Evolutionary conservation across 1,284 basidiomycete species (phyloP), one percentile per base, ranked within the genome.

Genomic region (Cutaneotrichosporon mucoides): DNA sequence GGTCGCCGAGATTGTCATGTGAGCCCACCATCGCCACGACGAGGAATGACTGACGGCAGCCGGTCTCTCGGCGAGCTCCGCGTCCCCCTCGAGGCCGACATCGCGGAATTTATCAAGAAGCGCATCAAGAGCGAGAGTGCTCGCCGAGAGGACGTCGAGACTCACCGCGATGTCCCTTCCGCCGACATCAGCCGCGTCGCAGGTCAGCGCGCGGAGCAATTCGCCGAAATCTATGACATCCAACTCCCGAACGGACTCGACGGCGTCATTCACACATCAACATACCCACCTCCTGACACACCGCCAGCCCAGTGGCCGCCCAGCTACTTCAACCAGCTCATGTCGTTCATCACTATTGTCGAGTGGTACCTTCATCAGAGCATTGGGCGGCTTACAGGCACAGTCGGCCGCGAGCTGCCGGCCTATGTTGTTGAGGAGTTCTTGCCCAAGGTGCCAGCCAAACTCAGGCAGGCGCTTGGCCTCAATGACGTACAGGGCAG

Each of bases 401-500:
- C 11, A 6, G 46, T 58, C 1, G 46, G 38, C 2, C 51, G 40
- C n/a, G 46, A 44, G 34, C 33, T 56, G 6, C 11, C 65, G 61
- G 53, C 8, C 10, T 9, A 36, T 0, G 4, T 42, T 2, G 52
- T 63, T 6, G 9, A 59, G 36, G 46, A 55, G 6, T 65, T 55
- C 40, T 11, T 63, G 6, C 41, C 57, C 4, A 13, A 61, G 8
- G 59, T 66, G 0, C 13, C 24, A 0, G n/a, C 34, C 11, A 38
- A 52, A 0, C 46, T 69, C 13, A 43, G 63, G 38, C 40, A 53
- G 4, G 63, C 55, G 2, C 59, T 69, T n/a, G 43, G 41, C 1
- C 43, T 68, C 5, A 52, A 66, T 10, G 16, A 53, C 3, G 58
- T 68, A 3, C 24, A 37, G 10, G 56, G 49, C 5, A 15, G 6